Base-by-base conservation (phyloP, 78 protist species). In the Tieghemostelium lacteum region DNA sequence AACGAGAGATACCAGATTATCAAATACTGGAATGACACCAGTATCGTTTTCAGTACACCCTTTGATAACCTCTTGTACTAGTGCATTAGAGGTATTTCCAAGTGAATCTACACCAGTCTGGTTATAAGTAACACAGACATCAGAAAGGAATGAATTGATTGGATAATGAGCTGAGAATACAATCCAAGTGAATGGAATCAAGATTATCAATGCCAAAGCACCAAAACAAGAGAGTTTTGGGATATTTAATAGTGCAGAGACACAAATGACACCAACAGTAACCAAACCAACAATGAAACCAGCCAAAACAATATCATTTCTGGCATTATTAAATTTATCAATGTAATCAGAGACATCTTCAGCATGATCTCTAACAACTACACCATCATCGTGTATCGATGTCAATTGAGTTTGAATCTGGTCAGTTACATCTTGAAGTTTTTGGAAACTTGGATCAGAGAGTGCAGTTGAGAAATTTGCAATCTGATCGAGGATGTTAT, bases 111-210 rank as follows among this genome's bases (percentile, higher is more conserved):
- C 20, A 36, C 87, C 87, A 7, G 87, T 65, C 22, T 42, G 7
- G 29, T 52, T 58, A 29, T 40, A 80, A 29, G 58, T 55, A 20
- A 40, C 14, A 57, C 88, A 80, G 34, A 67, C 58, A 67, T 80
- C 88, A 2, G 88, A 52, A 20, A 80, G 16, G 0, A 80, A 28
- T 19, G 75, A 65, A 31, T 80, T 80, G 14, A 80, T 37, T 80
- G 88, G 88, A 55, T 80, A 80, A 39, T 80, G 88, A 19, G 39
- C 88, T 28, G 88, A 80, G 57, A 80, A 80, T 3, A 80, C 88
- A 20, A 80, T 54, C 88, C 88, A 80, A 31, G 45, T 80, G 88
- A 67, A 80, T 66, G 88, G 88, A 52, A 80, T 36, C n/a, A 80
- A 37, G 10, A 80, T 34, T 0, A 80, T 57, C 61, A 80, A 26